phyloP scores from a whole-genome alignment of 106 monocot genomes.

The Posidonia australis region DNA sequence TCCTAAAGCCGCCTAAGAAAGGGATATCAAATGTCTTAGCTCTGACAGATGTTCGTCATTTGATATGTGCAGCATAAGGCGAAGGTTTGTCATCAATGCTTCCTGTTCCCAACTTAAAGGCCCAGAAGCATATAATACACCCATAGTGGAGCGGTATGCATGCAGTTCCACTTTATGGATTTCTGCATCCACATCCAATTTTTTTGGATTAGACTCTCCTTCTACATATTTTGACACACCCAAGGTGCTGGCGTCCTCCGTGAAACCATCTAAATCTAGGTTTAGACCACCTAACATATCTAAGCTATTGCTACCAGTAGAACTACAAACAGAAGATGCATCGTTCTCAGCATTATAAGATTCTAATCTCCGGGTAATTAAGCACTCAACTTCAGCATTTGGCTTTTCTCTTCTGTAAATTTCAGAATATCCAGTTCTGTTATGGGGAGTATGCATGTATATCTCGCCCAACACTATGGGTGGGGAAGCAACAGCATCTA shows the following conservation, averaged over 20 bases:
- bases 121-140: slow-evolving; percentile 64
- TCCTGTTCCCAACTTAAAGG: slow-evolving; percentile 86
- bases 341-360: background rate
- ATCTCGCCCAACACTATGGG: slow-evolving; percentile 32
- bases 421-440: slow-evolving; percentile 18
- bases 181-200: slow-evolving; percentile 15
- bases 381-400: background rate
- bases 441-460: slow-evolving; percentile 30
- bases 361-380: background rate
- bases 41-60: slow-evolving; percentile 59
- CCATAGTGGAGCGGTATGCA: slow-evolving; percentile 45
- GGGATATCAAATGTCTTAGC: slow-evolving; percentile 35
- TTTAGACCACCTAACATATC: slow-evolving; percentile 9
- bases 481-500: slow-evolving; percentile 23
- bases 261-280: slow-evolving; percentile 18
- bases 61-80: slow-evolving; percentile 55
- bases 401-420: background rate
- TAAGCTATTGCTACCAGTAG: slow-evolving; percentile 26
- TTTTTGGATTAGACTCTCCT: slow-evolving; percentile 15
- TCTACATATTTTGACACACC: slow-evolving; percentile 12
- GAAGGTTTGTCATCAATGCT: slow-evolving; percentile 62
- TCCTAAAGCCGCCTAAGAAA: slow-evolving; percentile 5
- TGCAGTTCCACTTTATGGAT: slow-evolving; percentile 51
- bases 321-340: slow-evolving; percentile 15
- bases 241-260: slow-evolving; percentile 22